Conservation (phyloP, 768 basidiomycete genomes). For the Tricholoma terreum region DNA sequence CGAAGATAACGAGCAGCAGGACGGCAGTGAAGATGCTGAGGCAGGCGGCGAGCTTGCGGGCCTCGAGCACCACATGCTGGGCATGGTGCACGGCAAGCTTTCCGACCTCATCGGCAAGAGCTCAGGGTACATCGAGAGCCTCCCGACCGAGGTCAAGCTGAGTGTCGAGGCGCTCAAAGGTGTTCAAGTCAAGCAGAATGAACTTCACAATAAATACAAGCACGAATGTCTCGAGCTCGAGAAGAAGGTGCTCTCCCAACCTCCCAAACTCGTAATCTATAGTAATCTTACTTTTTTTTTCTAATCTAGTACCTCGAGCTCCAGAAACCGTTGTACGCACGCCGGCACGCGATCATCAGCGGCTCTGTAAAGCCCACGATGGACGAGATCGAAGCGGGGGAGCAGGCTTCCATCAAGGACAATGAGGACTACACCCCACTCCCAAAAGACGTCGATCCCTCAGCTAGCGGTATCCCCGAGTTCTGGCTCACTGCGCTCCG, state of each 20-base stretch:
- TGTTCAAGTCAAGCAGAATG: conserved; percentile 86
- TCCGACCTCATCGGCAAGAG: conserved; percentile 83
- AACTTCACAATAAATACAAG: conserved; percentile 92
- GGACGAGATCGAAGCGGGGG: conserved; percentile 83
- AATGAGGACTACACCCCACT: conserved; percentile 68
- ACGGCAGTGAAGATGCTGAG: conserved; percentile 43
- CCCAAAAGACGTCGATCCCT: conserved; percentile 45
- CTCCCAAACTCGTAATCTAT: conserved; percentile 8
- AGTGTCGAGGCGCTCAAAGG: conserved; percentile 92
- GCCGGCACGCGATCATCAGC: conserved; percentile 79
- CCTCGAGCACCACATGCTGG: conserved; percentile 65
- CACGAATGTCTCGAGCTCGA: conserved; percentile 93
- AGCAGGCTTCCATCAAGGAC: conserved; percentile 69
- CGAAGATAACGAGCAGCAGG: conserved; percentile 75
- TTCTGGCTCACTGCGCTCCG: conserved; percentile 98
- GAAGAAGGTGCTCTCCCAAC: conserved; percentile 68
- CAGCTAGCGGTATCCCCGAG: conserved; percentile 69
- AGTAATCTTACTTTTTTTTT: conserved; percentile 6
- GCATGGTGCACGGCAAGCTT: conserved; percentile 87
- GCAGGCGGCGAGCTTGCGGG: conserved; percentile 32
- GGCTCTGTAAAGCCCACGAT: conserved; percentile 69
- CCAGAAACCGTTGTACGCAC: conserved; percentile 83
- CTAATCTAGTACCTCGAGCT: conserved; percentile 63
- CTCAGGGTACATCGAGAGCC: conserved; percentile 90
- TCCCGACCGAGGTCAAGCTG: conserved; percentile 77